Evolutionary conservation across 78 protist species (phyloP).

Genomic region (Emiliania huxleyi): DNA sequence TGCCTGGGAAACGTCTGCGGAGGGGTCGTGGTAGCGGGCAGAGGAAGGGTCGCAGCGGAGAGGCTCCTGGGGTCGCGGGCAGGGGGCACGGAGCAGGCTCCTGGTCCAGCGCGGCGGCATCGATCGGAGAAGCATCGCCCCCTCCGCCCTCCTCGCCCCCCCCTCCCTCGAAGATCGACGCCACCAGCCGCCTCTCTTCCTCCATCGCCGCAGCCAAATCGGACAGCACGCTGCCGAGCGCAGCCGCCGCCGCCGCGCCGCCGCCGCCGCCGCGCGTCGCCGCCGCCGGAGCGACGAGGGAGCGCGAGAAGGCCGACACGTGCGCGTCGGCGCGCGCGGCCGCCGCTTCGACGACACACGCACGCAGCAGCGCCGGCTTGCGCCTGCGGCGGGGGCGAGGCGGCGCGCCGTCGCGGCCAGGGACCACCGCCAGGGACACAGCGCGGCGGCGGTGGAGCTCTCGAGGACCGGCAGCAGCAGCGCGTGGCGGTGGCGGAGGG

Average conservation of each 20-base stretch:
- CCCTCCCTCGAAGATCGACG: not conserved
- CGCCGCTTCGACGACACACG: not conserved
- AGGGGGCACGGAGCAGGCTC: no score
- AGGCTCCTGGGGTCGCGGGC: no score
- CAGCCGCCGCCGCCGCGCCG: not conserved
- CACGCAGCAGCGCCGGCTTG: not conserved
- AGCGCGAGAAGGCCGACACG: not conserved
- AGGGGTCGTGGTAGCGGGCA: no score
- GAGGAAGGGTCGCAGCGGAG: no score
- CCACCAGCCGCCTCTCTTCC: not conserved
- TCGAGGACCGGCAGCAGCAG: no score
- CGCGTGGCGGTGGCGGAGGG: no score
- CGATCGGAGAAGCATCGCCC: no score
- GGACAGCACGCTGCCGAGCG: not conserved
- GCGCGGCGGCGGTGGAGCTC: not conserved
- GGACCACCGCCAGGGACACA: not conserved
- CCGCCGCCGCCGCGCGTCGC: not conserved
- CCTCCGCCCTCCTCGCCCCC: no score
- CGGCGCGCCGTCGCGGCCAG: not conserved
- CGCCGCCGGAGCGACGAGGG: not conserved
- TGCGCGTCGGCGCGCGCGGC: not conserved
- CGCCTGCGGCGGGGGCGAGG: not conserved
- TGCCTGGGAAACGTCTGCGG: no score
- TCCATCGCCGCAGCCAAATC: not conserved
- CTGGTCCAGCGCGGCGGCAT: no score